A percentile compares a stretch with the other conserved stretches of the same genome.
These are phyloP conservation scores for Aspergillus cejpii DNA, from an alignment of 2,329 filamentous ascomycete species.

Conservation along the genomic window DNA sequence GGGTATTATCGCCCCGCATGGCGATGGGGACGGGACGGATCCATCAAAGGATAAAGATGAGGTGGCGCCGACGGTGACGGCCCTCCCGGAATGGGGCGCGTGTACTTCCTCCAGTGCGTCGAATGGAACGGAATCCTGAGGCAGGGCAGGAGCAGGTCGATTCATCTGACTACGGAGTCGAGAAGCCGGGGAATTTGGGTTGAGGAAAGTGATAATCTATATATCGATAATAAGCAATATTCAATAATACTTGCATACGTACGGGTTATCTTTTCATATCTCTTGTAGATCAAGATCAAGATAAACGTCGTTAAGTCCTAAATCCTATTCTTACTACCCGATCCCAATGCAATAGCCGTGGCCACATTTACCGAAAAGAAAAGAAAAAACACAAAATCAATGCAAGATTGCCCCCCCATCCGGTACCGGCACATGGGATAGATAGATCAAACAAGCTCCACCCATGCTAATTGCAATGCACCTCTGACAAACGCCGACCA, in stretches of 20 bases:
- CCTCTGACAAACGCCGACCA: constrained; percentile 17
- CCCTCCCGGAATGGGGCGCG: not conserved
- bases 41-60: not conserved
- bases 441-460: constrained; percentile 8
- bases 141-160: not conserved
- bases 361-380: too few species aligned
- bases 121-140: not conserved
- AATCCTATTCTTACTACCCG: too few species aligned
- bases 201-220: too few species aligned
- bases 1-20: constrained; percentile 10
- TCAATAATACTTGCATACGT: too few species aligned
- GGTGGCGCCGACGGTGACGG: not conserved
- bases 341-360: too few species aligned
- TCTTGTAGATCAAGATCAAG: too few species aligned
- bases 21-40: not conserved
- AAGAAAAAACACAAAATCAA: constrained; percentile 1
- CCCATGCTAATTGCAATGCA: constrained; percentile 19
- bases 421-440: too few species aligned
- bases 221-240: too few species aligned
- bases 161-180: not conserved
- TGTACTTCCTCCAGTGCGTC: not conserved
- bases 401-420: too few species aligned
- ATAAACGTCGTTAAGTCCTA: too few species aligned
- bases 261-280: too few species aligned
- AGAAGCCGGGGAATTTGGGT: too few species aligned